Conservation (phyloP, 805 yeast species). For the Teunomyces panamensis region DNA sequence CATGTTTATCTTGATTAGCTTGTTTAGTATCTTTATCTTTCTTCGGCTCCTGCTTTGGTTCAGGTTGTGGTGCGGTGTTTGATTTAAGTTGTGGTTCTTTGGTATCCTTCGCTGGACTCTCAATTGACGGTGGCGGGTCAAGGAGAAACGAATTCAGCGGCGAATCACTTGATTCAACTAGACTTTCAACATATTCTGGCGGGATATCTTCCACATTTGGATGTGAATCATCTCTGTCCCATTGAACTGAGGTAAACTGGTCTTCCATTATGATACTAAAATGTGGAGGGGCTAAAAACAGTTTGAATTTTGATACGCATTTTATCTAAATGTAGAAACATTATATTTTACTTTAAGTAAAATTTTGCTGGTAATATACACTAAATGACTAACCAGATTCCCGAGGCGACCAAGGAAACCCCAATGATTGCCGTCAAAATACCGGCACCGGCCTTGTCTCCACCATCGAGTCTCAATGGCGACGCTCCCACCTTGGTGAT, state of each 20-base stretch:
- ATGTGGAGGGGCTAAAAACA: background rate
- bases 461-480: constrained; percentile 10
- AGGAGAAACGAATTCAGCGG: constrained; percentile 1
- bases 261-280: constrained; percentile 29
- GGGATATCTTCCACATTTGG: constrained; percentile 9
- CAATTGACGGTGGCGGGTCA: background rate
- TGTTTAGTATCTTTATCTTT: no score
- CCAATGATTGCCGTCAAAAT: constrained; percentile 67
- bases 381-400: constrained; percentile 74
- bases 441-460: constrained; percentile 78
- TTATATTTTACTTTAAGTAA: background rate
- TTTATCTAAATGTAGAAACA: background rate
- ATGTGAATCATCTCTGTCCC: constrained; percentile 47
- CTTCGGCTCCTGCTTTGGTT: background rate
- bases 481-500: constrained; percentile 33
- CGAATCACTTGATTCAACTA: constrained; percentile 1
- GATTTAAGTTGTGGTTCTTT: background rate
- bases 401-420: constrained; percentile 57
- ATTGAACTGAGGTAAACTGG: constrained; percentile 55
- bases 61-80: background rate
- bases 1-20: no score
- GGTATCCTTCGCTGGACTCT: background rate
- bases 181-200: background rate
- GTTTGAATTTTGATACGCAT: background rate
- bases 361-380: background rate